These are phyloP conservation scores for Floccularia luteovirens DNA, from an alignment of 768 basidiomycete species.

Conservation along the genomic window DNA sequence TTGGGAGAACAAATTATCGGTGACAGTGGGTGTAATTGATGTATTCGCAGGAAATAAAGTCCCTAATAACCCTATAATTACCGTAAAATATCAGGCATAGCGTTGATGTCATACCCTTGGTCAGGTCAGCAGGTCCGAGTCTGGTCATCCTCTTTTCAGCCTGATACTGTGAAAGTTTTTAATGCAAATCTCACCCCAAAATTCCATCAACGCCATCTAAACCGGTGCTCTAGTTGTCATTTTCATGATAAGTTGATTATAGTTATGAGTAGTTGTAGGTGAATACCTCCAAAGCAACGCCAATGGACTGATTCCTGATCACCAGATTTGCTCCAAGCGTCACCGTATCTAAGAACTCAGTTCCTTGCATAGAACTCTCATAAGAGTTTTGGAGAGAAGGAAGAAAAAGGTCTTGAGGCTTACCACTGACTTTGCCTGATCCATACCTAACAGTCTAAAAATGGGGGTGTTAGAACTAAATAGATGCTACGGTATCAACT, in stretches of 20 bases:
- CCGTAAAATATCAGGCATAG: neutral
- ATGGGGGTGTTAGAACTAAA: neutral
- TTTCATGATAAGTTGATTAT: neutral
- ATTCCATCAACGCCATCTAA: conserved; percentile 37
- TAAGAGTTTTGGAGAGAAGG: conserved; percentile 13
- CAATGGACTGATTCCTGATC: conserved; percentile 37
- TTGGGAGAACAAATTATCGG: conserved; percentile 27
- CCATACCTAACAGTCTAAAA: conserved; percentile 37
- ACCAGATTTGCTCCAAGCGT: conserved; percentile 27
- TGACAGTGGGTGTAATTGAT: conserved; percentile 30
- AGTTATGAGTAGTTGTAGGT: neutral
- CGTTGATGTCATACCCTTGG: conserved; percentile 14
- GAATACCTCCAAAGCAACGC: conserved; percentile 24
- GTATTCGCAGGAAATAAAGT: conserved; percentile 6
- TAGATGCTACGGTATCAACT: neutral
- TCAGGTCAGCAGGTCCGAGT: conserved; percentile 38
- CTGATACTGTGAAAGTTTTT: conserved; percentile 7
- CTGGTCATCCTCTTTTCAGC: conserved; percentile 7
- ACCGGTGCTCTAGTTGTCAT: conserved; percentile 13
- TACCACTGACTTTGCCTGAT: conserved; percentile 15
- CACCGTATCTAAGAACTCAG: conserved; percentile 26
- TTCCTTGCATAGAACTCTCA: too few relatives aligned
- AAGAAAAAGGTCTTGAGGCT: neutral
- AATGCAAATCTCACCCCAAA: conserved; percentile 27
- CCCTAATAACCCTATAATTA: neutral